Base-by-base conservation (phyloP, 768 basidiomycete genomes). In the Suillus luteus region DNA sequence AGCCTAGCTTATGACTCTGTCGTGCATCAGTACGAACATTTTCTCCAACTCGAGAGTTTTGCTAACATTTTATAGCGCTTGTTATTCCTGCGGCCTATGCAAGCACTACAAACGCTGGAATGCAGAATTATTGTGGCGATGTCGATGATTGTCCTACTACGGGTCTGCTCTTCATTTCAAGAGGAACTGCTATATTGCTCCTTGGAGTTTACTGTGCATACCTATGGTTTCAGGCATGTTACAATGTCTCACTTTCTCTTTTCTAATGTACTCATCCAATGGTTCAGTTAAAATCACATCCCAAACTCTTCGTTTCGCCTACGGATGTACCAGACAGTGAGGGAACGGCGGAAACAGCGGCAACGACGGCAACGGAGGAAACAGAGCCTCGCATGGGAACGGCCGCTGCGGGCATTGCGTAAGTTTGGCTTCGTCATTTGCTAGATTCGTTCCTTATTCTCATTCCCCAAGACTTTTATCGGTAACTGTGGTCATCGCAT, bases 21-120 rank as follows among this genome's bases (percentile, higher is more conserved):
- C 93, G 3, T 91, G 90, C 73, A 91, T 94, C 74, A 95, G 90
- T 92, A 70, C 64, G 88, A 80, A 51, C 27, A 31, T 38, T 46
- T 64, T 15, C 31, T 14, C 38, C 60, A 3, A 22, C 24, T 46
- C 43, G 35, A 62, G 52, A 52, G 62, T 41, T 59, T 64, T 63
- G 24, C 51, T 38, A 24, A 55, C 64, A 81, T 37, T 55, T 27
- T 7, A n/a, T 52, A 82, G 90, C 93, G 46, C 85, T 97, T 44
- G 88, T 96, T 68, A 92, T 96, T 63, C 95, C 95, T 38, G 95
- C 95, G 44, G 95, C 95, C 3, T 96, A 93, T 68, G 81, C 85
- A 67, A 83, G 80, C 69, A 80, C 86, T 17, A 62, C 59, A 72
- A 73, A 46, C 35, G 69, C 17, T 12, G 65, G 55, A 40, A 31